A percentile compares a stretch with the other conserved stretches of the same genome.
Evolutionary conservation across 257 asterid genomes (phyloP).

Genomic region (Przewalskia tangutica): DNA sequence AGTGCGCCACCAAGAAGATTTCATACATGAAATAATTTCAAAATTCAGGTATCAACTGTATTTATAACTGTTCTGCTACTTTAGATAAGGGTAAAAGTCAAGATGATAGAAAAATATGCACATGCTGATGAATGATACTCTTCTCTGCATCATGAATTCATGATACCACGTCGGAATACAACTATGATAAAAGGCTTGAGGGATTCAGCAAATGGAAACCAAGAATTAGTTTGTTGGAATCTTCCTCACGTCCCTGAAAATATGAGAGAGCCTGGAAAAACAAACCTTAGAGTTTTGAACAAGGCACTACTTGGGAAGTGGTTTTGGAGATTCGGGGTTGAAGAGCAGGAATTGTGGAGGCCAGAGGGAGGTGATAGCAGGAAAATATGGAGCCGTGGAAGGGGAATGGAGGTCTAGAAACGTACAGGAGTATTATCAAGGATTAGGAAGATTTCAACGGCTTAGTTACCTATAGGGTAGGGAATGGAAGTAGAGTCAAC

Average conservation of each 20-base stretch:
- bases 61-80: not conserved
- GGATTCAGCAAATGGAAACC: not conserved
- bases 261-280: not conserved
- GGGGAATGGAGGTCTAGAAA: not conserved
- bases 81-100: not conserved
- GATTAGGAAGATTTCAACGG: not conserved
- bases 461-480: not conserved
- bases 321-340: not conserved
- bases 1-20: not conserved
- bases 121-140: not conserved
- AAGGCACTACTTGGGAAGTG: not conserved
- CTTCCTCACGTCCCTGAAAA: not conserved
- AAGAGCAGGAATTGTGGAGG: not conserved
- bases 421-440: not conserved
- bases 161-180: not conserved
- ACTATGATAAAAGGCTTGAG: not conserved
- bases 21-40: not conserved
- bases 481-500: not conserved
- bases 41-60: not conserved
- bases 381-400: not conserved
- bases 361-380: not conserved
- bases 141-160: not conserved
- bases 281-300: not conserved
- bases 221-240: not conserved
- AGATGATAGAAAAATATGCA: not conserved